Evolutionary conservation across 2,329 filamentous ascomycete genomes (phyloP).

Genomic region (Neofusicoccum sp.): DNA sequence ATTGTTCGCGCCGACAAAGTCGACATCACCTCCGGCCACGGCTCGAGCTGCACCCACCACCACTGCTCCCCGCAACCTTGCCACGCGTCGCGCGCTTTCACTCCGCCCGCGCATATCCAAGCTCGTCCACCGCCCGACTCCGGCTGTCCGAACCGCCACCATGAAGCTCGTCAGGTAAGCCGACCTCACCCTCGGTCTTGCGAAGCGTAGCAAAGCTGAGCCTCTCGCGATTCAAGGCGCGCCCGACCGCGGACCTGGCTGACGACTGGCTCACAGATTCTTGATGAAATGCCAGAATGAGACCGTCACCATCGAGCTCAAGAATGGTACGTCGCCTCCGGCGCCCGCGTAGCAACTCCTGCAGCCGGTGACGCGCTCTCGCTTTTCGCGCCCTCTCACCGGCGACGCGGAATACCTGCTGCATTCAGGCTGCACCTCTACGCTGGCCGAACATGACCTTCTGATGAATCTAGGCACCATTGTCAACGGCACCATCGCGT

Average conservation of each 20-base stretch:
- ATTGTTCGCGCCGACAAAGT: conserved; percentile 16
- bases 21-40: conserved; percentile 19
- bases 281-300: conserved; percentile 99
- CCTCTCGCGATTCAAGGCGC: conserved; percentile 37
- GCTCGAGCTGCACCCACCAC: neutral
- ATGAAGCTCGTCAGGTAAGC: conserved; percentile 98
- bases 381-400: neutral
- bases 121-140: neutral
- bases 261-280: conserved; percentile 64
- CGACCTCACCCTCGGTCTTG: conserved; percentile 28
- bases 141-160: conserved; percentile 45
- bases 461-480: conserved; percentile 72
- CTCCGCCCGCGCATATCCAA: neutral
- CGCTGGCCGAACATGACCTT: neutral
- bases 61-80: neutral
- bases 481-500: conserved; percentile 93
- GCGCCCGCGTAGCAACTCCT: neutral
- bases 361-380: neutral
- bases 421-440: neutral
- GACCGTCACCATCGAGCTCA: conserved; percentile 96
- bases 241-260: conserved; percentile 24
- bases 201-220: conserved; percentile 49
- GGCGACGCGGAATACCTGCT: neutral
- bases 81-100: neutral
- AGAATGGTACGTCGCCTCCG: conserved; percentile 72